phyloP scores from a whole-genome alignment of 495 filamentous ascomycete species.

The Parathielavia hyrcaniae region DNA sequence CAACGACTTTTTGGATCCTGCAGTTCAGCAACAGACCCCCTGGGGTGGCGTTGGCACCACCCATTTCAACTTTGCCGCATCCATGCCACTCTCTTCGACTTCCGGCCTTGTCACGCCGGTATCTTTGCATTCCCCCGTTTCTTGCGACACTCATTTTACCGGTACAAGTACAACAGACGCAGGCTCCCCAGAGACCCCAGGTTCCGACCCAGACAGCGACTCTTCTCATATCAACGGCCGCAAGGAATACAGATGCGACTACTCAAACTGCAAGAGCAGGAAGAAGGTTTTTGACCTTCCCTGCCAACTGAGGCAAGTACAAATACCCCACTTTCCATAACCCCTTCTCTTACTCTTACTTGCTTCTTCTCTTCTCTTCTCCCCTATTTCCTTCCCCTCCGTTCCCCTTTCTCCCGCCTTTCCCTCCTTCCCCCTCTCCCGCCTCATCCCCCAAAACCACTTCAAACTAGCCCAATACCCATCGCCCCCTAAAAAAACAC shows the following conservation, averaged over 20 bases:
- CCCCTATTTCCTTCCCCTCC: neutral
- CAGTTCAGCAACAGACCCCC: neutral
- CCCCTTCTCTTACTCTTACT: neutral
- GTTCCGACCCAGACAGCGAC: neutral
- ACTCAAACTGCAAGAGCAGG: neutral
- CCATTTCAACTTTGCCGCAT: neutral
- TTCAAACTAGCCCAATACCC: neutral
- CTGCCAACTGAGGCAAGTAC: neutral
- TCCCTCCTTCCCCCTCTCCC: neutral
- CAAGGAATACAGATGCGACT: neutral
- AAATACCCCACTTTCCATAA: too few species aligned
- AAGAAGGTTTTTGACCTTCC: neutral
- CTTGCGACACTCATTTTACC: neutral
- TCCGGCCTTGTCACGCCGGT: neutral
- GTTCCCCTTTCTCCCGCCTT: neutral
- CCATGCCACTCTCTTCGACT: neutral
- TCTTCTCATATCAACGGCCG: neutral
- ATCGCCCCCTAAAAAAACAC: neutral
- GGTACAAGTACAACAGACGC: neutral
- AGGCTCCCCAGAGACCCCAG: neutral
- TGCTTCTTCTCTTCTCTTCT: neutral
- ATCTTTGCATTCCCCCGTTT: neutral
- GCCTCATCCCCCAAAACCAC: too few species aligned
- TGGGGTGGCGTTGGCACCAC: constrained; percentile 7
- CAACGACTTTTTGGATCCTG: neutral